A percentile compares a stretch with the other conserved stretches of the same genome.
These are phyloP conservation scores for Crotalaria pallida DNA, from an alignment of 306 rosid species.

Conservation along the genomic window DNA sequence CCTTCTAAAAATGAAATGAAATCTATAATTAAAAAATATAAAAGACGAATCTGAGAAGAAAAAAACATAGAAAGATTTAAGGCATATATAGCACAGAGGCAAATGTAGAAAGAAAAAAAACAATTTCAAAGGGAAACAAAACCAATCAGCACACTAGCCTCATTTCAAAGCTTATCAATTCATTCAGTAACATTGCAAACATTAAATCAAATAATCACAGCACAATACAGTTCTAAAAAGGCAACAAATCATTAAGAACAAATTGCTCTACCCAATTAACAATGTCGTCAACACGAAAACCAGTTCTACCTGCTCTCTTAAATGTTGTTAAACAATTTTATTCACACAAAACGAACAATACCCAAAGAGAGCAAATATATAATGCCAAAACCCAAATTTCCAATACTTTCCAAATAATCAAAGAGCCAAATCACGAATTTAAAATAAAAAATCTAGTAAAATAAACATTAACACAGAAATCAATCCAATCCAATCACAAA, in stretches of 20 bases:
- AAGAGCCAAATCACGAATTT: neutral
- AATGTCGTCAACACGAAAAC: neutral
- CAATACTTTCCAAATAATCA: neutral
- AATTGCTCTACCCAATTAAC: neutral
- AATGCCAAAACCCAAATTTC: neutral
- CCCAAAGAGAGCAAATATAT: neutral
- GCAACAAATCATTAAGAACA: neutral
- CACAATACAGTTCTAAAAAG: neutral
- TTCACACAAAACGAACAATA: too few species aligned
- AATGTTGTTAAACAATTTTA: too few species aligned
- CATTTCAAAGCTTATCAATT: neutral
- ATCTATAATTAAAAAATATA: neutral
- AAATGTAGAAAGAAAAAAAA: too few species aligned
- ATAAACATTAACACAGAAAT: too few species aligned
- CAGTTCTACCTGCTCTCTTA: neutral
- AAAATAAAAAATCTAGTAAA: too few species aligned
- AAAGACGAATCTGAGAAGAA: too few species aligned
- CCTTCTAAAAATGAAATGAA: neutral
- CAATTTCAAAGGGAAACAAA: too few species aligned
- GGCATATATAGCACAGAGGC: too few species aligned
- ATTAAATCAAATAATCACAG: too few species aligned
- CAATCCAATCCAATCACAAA: too few species aligned
- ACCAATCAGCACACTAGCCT: neutral
- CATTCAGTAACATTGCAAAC: neutral
- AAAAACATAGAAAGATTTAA: too few species aligned